Evolutionary conservation across 108 stramenopile genomes (phyloP).

Genomic region (Bacterosira constricta): DNA sequence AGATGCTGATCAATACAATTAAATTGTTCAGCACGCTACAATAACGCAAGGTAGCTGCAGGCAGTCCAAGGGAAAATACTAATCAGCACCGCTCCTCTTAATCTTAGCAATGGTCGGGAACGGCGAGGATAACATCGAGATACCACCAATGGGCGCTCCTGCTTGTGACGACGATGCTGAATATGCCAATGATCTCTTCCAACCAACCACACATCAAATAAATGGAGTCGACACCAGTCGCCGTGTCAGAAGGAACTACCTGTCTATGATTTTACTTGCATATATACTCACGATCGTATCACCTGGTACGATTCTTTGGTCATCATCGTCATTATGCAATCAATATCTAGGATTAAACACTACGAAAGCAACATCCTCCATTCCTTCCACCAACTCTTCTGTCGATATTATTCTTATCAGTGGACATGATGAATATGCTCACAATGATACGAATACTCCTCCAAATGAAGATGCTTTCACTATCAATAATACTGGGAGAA

Average conservation of each 20-base stretch:
- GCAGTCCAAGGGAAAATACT: too few species aligned
- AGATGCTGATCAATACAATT: too few species aligned
- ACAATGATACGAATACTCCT: neutral
- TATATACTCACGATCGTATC: neutral
- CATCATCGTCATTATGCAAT: neutral
- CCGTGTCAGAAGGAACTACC: neutral
- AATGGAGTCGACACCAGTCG: neutral
- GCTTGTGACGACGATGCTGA: neutral
- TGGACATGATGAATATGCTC: neutral
- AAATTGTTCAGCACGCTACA: too few species aligned
- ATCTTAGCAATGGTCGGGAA: neutral
- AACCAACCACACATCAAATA: neutral
- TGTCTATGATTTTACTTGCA: neutral
- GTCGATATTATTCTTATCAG: neutral
- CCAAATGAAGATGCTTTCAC: too few species aligned
- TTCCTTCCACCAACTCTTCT: neutral
- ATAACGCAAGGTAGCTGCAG: too few species aligned
- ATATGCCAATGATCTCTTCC: neutral
- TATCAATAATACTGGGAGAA: too few species aligned
- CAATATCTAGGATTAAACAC: neutral
- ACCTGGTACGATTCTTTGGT: neutral
- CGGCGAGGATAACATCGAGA: neutral
- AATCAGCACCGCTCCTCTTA: too few species aligned
- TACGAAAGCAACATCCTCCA: neutral
- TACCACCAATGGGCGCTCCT: neutral